phyloP scores from a whole-genome alignment of 768 basidiomycete species.

The Russula brevipes region DNA sequence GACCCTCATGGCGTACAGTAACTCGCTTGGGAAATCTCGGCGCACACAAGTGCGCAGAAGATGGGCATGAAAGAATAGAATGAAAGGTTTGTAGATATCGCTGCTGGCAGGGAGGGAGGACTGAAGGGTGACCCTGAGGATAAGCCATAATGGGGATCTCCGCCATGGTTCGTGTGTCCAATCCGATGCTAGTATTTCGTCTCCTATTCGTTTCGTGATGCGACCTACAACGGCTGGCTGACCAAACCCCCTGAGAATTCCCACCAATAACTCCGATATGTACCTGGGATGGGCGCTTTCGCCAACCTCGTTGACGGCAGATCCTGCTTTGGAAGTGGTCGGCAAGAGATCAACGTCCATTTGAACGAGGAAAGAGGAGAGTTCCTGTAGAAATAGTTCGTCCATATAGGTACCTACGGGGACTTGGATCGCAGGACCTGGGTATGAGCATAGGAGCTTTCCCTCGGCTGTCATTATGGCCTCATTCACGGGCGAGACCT shows the following conservation, averaged over 20 bases:
- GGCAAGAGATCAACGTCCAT: conserved; percentile 35
- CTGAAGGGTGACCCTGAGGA: conserved; percentile 42
- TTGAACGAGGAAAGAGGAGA: conserved; percentile 37
- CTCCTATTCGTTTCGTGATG: conserved; percentile 42
- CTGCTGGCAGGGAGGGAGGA: conserved; percentile 24
- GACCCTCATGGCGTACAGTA: conserved; percentile 31
- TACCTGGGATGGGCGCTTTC: conserved; percentile 43
- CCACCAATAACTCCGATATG: conserved; percentile 45
- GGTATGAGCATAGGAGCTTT: conserved; percentile 44
- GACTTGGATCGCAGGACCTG: conserved; percentile 41
- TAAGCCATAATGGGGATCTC: conserved; percentile 47
- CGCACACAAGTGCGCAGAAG: conserved; percentile 23
- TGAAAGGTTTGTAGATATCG: conserved; percentile 44
- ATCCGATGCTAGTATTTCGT: conserved; percentile 42
- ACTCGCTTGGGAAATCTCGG: conserved; percentile 29
- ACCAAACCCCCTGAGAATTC: conserved; percentile 41
- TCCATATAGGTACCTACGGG: conserved; percentile 31
- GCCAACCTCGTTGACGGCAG: conserved; percentile 32
- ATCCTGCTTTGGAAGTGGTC: conserved; percentile 33
- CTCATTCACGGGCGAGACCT: conserved; percentile 37
- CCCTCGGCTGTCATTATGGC: conserved; percentile 38
- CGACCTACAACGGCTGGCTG: conserved; percentile 29
- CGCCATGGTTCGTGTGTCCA: conserved; percentile 42
- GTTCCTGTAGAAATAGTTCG: conserved; percentile 32
- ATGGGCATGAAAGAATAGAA: conserved; percentile 35